These are phyloP conservation scores for Umbilicaria muhlenbergii DNA, from an alignment of 495 filamentous ascomycete genomes.

Conservation along the genomic window DNA sequence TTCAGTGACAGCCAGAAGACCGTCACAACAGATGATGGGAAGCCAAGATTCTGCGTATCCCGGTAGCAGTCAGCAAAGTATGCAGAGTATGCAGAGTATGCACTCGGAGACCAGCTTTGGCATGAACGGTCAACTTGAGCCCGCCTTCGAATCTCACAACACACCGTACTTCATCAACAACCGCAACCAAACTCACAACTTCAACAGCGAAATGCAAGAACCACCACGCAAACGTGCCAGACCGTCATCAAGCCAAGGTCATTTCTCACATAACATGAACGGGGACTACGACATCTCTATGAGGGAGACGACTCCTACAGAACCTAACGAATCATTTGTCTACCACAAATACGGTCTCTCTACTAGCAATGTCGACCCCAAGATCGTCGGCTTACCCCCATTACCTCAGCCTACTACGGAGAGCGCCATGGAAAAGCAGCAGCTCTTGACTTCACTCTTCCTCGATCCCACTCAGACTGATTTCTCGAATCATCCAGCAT, in stretches of 20 bases:
- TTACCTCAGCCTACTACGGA: conserved; percentile 51
- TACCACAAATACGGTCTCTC: conserved; percentile 45
- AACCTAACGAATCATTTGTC: conserved; percentile 73
- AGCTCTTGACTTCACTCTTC: conserved; percentile 75
- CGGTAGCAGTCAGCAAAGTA: conserved; percentile 51
- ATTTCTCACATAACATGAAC: conserved; percentile 13
- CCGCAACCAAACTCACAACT: conserved; percentile 30
- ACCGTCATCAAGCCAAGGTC: conserved; percentile 32
- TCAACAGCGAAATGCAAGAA: conserved; percentile 44
- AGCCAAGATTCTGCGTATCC: conserved; percentile 44
- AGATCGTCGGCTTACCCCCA: conserved; percentile 46
- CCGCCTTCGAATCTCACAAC: conserved; percentile 33
- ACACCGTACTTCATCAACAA: conserved; percentile 20
- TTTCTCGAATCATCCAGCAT: conserved; percentile 47
- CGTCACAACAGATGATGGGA: conserved; percentile 47
- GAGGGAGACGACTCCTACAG: conserved; percentile 58
- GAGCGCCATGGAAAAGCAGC: conserved; percentile 56
- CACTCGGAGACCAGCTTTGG: conserved; percentile 48
- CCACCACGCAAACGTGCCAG: conserved; percentile 74
- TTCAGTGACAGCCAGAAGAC: conserved; percentile 30
- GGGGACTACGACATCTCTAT: conserved; percentile 25
- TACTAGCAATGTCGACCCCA: conserved; percentile 34
- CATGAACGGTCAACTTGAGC: conserved; percentile 34
- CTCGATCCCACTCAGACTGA: conserved; percentile 50
- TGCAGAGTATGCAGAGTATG: conserved; percentile 43